These are phyloP conservation scores for Cerrena zonata DNA, from an alignment of 1,284 basidiomycete species.

Conservation along the genomic window DNA sequence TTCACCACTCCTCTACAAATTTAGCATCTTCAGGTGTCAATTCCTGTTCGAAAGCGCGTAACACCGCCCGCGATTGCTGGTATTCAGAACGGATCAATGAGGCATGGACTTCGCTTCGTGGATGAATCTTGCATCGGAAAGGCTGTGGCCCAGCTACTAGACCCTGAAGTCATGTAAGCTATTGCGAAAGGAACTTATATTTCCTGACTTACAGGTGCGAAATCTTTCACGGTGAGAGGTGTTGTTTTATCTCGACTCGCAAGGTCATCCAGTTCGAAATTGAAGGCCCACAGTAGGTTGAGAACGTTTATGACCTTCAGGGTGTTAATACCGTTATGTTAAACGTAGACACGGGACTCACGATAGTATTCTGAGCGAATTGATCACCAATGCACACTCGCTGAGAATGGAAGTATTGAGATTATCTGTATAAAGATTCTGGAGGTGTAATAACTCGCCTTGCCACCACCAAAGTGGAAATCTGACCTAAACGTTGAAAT, in stretches of 20 bases:
- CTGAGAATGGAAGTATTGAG: neutral
- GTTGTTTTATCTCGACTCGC: neutral
- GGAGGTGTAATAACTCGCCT: too few relatives aligned
- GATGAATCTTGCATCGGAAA: constrained; percentile 7
- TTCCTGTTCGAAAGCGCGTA: constrained; percentile 7
- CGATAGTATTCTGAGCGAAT: too few relatives aligned
- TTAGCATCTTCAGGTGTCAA: constrained; percentile 1
- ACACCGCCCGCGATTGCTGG: neutral
- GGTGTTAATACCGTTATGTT: too few relatives aligned
- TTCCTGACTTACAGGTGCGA: neutral
- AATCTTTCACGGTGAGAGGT: neutral
- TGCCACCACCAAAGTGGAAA: constrained; percentile 7
- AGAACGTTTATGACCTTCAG: neutral
- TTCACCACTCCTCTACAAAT: constrained; percentile 6
- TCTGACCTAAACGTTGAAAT: constrained; percentile 2
- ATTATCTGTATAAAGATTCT: neutral
- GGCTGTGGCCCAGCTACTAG: too few relatives aligned
- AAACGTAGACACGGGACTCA: too few relatives aligned
- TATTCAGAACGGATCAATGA: constrained; percentile 6
- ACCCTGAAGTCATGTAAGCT: too few relatives aligned
- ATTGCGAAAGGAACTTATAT: too few relatives aligned
- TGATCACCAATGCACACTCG: too few relatives aligned
- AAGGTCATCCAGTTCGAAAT: neutral
- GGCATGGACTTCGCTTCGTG: constrained; percentile 6
- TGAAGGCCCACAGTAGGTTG: constrained; percentile 8